A percentile compares a stretch with the other conserved stretches of the same genome.
phyloP scores from a whole-genome alignment of 2,329 filamentous ascomycete species.

The Lecanicillium sp. region DNA sequence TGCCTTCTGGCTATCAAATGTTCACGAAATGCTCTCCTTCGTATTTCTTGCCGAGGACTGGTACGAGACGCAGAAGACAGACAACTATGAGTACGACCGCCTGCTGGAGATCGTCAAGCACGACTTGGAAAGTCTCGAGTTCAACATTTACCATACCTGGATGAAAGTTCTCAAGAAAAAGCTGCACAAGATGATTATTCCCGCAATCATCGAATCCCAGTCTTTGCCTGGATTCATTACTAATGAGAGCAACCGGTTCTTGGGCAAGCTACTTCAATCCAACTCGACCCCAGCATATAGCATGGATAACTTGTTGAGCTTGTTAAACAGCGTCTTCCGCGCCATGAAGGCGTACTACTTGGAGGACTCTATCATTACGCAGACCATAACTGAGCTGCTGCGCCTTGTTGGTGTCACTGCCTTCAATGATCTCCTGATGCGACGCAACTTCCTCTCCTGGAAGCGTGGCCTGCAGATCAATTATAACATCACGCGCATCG shows the following conservation, averaged over 20 bases:
- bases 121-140: slow-evolving; percentile 94
- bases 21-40: slow-evolving; percentile 99
- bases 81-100: slow-evolving; percentile 98
- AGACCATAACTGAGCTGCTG: slow-evolving; percentile 90
- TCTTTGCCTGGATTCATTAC: slow-evolving; percentile 97
- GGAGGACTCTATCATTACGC: slow-evolving; percentile 90
- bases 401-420: slow-evolving; percentile 92
- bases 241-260: slow-evolving; percentile 95
- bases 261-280: slow-evolving; percentile 89
- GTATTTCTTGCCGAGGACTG: slow-evolving; percentile 98
- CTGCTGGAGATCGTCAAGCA: slow-evolving; percentile 98
- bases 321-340: slow-evolving; percentile 95
- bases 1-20: slow-evolving; percentile 97
- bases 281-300: slow-evolving; percentile 93
- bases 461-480: slow-evolving; percentile 99
- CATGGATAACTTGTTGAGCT: slow-evolving; percentile 96
- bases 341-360: slow-evolving; percentile 99
- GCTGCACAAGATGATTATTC: slow-evolving; percentile 98
- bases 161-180: slow-evolving; percentile 99
- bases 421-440: slow-evolving; percentile 97
- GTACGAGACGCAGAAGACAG: slow-evolving; percentile 98
- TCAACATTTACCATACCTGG: slow-evolving; percentile 99
- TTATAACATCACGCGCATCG: slow-evolving; percentile 98
- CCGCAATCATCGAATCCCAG: slow-evolving; percentile 97
- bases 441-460: slow-evolving; percentile 97